Evolutionary conservation across 306 rosid genomes (phyloP), one percentile per base, ranked within the genome.

Genomic region (Sindora glabra): DNA sequence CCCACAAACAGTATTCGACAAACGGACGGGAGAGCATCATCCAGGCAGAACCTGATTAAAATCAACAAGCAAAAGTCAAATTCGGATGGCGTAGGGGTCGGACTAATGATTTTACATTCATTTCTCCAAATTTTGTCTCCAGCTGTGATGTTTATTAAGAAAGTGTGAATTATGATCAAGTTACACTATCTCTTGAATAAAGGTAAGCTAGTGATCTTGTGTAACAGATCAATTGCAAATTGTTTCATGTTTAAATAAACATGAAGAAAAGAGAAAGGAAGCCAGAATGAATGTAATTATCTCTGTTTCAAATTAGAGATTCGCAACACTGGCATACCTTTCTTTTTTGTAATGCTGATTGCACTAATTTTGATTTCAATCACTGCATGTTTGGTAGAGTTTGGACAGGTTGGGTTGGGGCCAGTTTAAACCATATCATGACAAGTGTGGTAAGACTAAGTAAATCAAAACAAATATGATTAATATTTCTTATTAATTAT

Each of bases 21-120:
- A 84, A 87, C 5, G 84, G 90, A 25, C 79, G 89, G 62, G 92
- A 79, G 52, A 87, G 95, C 89, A 87, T 87, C 92, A 87, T 84
- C 95, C 92, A 87, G 61, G 95, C 92, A 36, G 92, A 87, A 68
- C 95, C 92, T 87, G 79, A 63, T 56, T 58, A 69, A 60, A 71
- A 49, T 26, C 55, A 66, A 17, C 12, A 22, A 45, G 38, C 23
- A 60, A n/a, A 21, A 52, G 65, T 16, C 30, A 18, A 56, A 25
- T 40, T 32, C 51, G 12, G 57, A 47, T 32, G 6, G 26, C 11
- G 12, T 18, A 34, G 22, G 47, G 13, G n/a, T 39, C 30, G 50
- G 30, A n/a, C 9, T n/a, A 29, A 11, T 4, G 16, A 5, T 37
- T 56, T 23, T 34, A 60, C 59, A 21, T 52, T 54, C 24, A 36